A percentile compares a stretch with the other conserved stretches of the same genome.
phyloP scores from a whole-genome alignment of 2,329 filamentous ascomycete genomes.

The Aurifilum marmelostoma region DNA sequence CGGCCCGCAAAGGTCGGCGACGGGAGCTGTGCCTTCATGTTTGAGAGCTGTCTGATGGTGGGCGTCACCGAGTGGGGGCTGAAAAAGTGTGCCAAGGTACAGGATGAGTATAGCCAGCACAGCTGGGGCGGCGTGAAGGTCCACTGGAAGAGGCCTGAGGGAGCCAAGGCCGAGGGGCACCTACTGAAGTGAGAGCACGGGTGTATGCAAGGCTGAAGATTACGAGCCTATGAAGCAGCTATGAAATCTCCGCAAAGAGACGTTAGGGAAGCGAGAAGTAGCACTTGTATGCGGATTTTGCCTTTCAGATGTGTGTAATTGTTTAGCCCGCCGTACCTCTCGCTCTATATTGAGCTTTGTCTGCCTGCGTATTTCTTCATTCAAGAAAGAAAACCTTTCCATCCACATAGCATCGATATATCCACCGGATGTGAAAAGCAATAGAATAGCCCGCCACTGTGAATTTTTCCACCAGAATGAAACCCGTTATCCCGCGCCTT shows the following conservation, averaged over 20 bases:
- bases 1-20: slow-evolving; percentile 61
- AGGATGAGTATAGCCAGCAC: slow-evolving; percentile 75
- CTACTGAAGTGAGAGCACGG: slow-evolving; percentile 34
- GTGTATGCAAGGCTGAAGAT: too few relatives aligned
- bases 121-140: slow-evolving; percentile 74
- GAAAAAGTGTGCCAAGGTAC: slow-evolving; percentile 60
- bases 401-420: background rate
- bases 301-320: background rate
- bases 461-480: background rate
- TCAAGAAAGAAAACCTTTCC: background rate
- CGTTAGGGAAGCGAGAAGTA: background rate
- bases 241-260: background rate
- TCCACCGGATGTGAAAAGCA: background rate
- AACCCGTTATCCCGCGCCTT: background rate
- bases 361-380: too few relatives aligned
- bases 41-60: slow-evolving; percentile 70
- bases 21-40: slow-evolving; percentile 70
- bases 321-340: background rate
- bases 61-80: slow-evolving; percentile 73
- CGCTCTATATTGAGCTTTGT: too few relatives aligned
- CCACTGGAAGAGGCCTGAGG: slow-evolving; percentile 42
- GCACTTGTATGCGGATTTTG: background rate
- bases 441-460: background rate
- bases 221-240: too few relatives aligned
- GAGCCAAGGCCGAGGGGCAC: slow-evolving; percentile 26